Conservation (phyloP, 2,329 filamentous ascomycete species). For the Pyricularia sp. region DNA sequence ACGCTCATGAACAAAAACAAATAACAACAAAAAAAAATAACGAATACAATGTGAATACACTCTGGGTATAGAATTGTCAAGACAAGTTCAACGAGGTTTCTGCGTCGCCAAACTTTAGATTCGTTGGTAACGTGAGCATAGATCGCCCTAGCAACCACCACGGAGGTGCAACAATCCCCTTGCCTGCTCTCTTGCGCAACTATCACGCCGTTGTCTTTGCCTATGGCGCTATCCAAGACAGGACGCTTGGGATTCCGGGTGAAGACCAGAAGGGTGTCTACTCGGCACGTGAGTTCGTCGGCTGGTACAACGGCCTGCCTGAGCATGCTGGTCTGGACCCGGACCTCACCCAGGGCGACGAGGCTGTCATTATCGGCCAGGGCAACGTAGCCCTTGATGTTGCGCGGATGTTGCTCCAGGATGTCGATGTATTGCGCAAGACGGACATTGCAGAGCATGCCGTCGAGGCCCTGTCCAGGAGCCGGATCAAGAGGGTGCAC, state of each 20-base stretch:
- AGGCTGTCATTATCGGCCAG: conserved; percentile 84
- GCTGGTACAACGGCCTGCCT: conserved; percentile 96
- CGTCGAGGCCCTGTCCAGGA: conserved; percentile 61
- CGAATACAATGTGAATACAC: not conserved
- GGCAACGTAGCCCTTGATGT: conserved; percentile 96
- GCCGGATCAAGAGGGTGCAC: conserved; percentile 67
- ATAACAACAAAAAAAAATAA: not conserved
- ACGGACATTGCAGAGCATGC: conserved; percentile 89
- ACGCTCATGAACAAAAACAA: not conserved
- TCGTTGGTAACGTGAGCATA: conserved; percentile 81
- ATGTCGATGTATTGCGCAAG: conserved; percentile 61
- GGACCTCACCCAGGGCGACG: conserved; percentile 64
- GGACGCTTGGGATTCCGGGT: conserved; percentile 67
- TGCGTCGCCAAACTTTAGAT: conserved; percentile 71
- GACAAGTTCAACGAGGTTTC: conserved; percentile 90
- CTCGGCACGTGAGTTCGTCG: conserved; percentile 87
- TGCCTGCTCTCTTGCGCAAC: conserved; percentile 62
- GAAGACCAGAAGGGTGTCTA: conserved; percentile 71
- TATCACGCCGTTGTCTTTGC: conserved; percentile 91
- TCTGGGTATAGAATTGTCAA: conserved; percentile 66
- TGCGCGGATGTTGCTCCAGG: conserved; percentile 73
- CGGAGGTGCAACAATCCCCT: conserved; percentile 45
- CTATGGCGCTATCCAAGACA: conserved; percentile 84
- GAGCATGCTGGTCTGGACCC: conserved; percentile 67
- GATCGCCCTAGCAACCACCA: conserved; percentile 39